Evolutionary conservation across 768 basidiomycete species (phyloP), one percentile per base, ranked within the genome.

Genomic region (Rhizopogon rudus): DNA sequence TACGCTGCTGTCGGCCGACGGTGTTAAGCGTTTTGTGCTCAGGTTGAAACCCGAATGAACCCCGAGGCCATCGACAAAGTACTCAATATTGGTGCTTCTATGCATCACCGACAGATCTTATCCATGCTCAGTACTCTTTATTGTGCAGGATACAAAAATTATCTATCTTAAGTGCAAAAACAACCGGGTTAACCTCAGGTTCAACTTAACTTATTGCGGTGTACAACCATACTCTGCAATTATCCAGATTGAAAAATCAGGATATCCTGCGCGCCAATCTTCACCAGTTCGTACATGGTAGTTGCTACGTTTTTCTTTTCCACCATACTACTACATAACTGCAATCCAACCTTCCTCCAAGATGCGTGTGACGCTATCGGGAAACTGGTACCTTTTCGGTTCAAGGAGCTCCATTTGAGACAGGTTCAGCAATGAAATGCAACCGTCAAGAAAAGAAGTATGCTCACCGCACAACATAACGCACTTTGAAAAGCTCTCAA

Each of bases 261-360:
- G 44, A 98, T 80, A 66, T 99, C 97, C 69, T 92, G 83, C 3
- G 97, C 96, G 14, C 96, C 97, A 40, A 85, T 78, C 51, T 73
- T 79, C 58, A 87, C 84, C 45, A 99, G 73, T 43, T 84, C 75
- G 67, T 99, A 97, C 96, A 99, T 98, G 29, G 88, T 82, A 40
- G 78, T 77, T 4, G 97, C 97, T 14, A 82, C 70, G 43, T 77
- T 76, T 57, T 82, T 88, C 75, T 90, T 92, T 73, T 90, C 87
- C 7, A 98, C 88, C 95, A 98, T 98, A 41, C 79, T 80, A 67
- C 86, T 94, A n/a, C n/a, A n/a, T n/a, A 37, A 99, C 91, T 1
- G 87, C 94, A 3, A 94, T 85, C 96, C 97, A 99, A 4, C 81
- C 81, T 14, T 83, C 78, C 55, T 86, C 31, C 9, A 10, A 7